Evolutionary conservation across 306 rosid species (phyloP), one percentile per base, ranked within the genome.

Genomic region (Inga laurina): DNA sequence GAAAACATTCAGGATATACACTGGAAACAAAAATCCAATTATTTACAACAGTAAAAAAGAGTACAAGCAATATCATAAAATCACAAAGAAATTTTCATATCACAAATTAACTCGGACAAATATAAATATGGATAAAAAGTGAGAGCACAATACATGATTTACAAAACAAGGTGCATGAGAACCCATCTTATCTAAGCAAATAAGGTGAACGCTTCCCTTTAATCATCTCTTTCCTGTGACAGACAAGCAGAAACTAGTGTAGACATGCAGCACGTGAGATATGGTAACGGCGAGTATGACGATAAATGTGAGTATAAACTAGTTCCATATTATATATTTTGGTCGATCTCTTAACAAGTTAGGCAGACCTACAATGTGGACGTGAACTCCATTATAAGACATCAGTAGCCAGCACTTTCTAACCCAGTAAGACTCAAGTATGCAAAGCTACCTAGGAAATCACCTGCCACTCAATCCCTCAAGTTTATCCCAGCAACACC

Each of bases 11-110:
- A 79, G 41, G 64, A 39, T 16, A n/a, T 52, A 22, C 19, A 43
- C 37, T 49, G 70, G 77, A 82, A 75, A 34, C 77, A 48, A 46
- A 32, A 74, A 71, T 74, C 27, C 57, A 19, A 61, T 52, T 51
- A 51, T 51, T 35, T 51, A 48, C 78, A 46, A 49, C 52, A 9
- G 10, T 5, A 71, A 19, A 34, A 13, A 32, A 74, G 18, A 34
- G 62, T 10, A 4, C 27, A 11, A 54, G 49, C 35, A 34, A 75
- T 21, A 34, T 54, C 34, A n/a, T 45, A 16, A 16, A 16, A 75
- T 27, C 41, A 32, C 3, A 32, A 24, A 3, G 16, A 75, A 19
- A 19, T 52, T 35, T 52, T 18, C 2, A 9, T 19, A 19, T 35
- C 27, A 19, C 8, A 30, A 16, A 19, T 51, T 74, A 51, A 32